Conservation (phyloP, 768 basidiomycete genomes). For the Grammothele lineata region DNA sequence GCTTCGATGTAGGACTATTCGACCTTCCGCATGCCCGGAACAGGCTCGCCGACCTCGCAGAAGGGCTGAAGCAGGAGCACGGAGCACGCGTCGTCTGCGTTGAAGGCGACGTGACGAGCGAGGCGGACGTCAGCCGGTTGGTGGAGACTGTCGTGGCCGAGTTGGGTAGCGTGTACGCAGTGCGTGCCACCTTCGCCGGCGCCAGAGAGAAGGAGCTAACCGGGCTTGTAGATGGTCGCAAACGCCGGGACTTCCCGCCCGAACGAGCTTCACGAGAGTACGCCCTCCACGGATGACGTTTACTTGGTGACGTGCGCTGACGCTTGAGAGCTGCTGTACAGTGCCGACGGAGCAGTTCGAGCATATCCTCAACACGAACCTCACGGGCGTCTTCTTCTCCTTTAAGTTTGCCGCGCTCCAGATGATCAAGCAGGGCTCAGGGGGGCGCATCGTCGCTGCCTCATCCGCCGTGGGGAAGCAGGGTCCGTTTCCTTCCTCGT, state of each 20-base stretch:
- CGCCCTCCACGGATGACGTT: too few species aligned
- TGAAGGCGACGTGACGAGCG: conserved; percentile 36
- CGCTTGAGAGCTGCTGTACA: too few species aligned
- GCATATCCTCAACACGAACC: too few species aligned
- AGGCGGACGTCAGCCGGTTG: conserved; percentile 39
- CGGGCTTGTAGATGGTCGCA: conserved; percentile 22
- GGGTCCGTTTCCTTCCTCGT: too few species aligned
- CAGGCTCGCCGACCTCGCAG: conserved; percentile 13
- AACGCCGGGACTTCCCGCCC: conserved; percentile 23
- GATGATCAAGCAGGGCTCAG: too few species aligned
- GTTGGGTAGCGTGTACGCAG: conserved; percentile 47
- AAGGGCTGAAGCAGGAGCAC: conserved; percentile 9
- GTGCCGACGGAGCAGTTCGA: too few species aligned
- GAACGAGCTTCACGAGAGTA: conserved; percentile 13
- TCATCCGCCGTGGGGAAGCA: too few species aligned
- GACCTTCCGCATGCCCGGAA: conserved; percentile 18
- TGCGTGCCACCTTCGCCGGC: conserved; percentile 21
- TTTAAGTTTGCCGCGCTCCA: too few species aligned
- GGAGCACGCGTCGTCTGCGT: conserved; percentile 23
- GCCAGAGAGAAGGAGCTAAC: too few species aligned
- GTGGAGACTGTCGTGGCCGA: conserved; percentile 25
- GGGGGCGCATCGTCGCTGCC: too few species aligned
- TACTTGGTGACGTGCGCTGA: too few species aligned
- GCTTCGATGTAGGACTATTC: conserved; percentile 19
- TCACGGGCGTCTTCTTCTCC: too few species aligned